phyloP scores from a whole-genome alignment of 768 basidiomycete genomes.

The Tremella yokohamensis region DNA sequence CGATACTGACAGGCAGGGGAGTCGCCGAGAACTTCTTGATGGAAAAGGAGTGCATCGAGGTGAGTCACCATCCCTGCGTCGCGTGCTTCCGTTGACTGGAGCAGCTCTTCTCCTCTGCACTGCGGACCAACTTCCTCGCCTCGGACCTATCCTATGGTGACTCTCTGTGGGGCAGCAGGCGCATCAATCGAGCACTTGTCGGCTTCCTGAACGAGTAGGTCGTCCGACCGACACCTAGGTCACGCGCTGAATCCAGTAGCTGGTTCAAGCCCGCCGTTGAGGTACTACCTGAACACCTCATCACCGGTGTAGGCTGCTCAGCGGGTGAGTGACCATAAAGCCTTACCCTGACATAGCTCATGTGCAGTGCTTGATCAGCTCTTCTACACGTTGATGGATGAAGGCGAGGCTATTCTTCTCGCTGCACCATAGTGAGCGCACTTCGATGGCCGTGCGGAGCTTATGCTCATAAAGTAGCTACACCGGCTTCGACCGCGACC shows the following conservation, averaged over 20 bases:
- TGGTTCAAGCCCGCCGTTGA: constrained; percentile 27
- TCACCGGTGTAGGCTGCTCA: constrained; percentile 41
- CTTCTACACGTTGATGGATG: constrained; percentile 44
- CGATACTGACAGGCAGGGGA: constrained; percentile 18
- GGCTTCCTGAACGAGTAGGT: constrained; percentile 38
- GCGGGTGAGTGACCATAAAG: constrained; percentile 19
- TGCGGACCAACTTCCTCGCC: constrained; percentile 29
- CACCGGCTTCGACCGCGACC: constrained; percentile 40
- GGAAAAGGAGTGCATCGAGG: constrained; percentile 39
- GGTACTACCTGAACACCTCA: constrained; percentile 36
- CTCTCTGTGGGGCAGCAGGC: constrained; percentile 43
- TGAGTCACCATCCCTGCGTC: constrained; percentile 9
- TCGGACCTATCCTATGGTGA: constrained; percentile 46
- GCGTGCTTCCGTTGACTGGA: too few species aligned
- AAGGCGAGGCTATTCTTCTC: constrained; percentile 44
- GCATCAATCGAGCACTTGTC: constrained; percentile 38
- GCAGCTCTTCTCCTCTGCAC: constrained; percentile 34
- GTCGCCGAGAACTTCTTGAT: constrained; percentile 49
- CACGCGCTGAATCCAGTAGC: constrained; percentile 8
- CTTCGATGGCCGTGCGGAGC: neutral
- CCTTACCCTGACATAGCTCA: constrained; percentile 2
- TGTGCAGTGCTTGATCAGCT: constrained; percentile 42
- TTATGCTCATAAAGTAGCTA: constrained; percentile 21
- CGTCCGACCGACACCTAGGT: neutral
- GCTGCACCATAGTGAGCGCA: constrained; percentile 40